Percentiles rank a stretch among this genome's conserved stretches.
Conservation (phyloP, 2,329 filamentous ascomycete genomes). For the Biscogniauxia mediterranea region DNA sequence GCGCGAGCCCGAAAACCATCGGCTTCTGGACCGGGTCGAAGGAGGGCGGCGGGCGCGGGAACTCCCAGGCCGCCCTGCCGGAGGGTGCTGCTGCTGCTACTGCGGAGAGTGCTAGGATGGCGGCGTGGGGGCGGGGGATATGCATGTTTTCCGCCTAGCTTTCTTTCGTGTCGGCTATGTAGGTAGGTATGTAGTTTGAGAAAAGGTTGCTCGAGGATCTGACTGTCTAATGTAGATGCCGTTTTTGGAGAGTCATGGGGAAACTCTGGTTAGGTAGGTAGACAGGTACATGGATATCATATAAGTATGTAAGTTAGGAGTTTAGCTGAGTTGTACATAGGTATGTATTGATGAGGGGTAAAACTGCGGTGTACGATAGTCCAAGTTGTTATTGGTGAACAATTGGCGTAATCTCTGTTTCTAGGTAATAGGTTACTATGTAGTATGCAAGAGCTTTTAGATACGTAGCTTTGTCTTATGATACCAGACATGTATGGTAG, state of each 20-base stretch:
- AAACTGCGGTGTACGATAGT: not conserved
- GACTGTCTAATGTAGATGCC: no score
- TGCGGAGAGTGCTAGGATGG: conserved; percentile 6
- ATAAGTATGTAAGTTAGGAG: no score
- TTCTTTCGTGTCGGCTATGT: no score
- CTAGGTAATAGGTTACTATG: not conserved
- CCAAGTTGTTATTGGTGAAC: not conserved
- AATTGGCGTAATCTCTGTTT: not conserved
- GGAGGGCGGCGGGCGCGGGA: conserved; percentile 19
- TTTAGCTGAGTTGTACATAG: not conserved
- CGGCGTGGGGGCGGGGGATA: conserved; percentile 3
- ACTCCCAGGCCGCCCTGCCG: conserved; percentile 20
- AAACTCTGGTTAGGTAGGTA: no score
- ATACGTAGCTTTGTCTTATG: no score
- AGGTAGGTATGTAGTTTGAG: no score
- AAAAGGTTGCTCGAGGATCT: no score
- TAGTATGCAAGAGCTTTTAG: no score
- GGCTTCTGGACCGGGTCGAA: conserved; percentile 16
- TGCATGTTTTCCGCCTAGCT: no score
- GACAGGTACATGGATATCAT: no score
- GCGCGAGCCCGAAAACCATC: conserved; percentile 9
- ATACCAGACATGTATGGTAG: no score
- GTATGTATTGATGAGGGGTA: not conserved
- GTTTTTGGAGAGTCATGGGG: no score
- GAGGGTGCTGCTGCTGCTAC: not conserved